Evolutionary conservation across 257 asterid species (phyloP), one percentile per base, ranked within the genome.

Genomic region (Linaria vulgaris): DNA sequence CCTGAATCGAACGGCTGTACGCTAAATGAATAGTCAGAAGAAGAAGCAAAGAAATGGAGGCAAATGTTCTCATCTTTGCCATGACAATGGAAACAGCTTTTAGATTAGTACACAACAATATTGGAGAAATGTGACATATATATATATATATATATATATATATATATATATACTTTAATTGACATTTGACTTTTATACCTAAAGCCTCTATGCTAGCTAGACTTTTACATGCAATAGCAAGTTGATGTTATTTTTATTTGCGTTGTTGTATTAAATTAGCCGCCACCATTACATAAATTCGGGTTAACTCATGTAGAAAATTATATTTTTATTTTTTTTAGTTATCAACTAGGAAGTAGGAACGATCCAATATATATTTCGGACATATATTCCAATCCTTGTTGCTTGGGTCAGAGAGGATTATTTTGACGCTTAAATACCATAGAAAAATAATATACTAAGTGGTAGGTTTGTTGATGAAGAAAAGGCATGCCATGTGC

Each of bases 1-100:
- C 76, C 14, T 16, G 63, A 5, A 82, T 73, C 69, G 59, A 44
- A 59, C 88, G 84, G 79, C 88, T 46, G 16, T 71, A 12, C 0
- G 68, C 68, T 7, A 68, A 30, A 6, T 69, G 69, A 70, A 64
- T 70, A 41, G 19, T 61, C 0, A 69, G 58, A 11, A 79, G 77
- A 61, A 82, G 65, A 24, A 78, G 21, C 66, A 72, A 27, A n/a
- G 63, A 54, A 44, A 59, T 14, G 1, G 66, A 10, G 45, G 72
- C 69, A 55, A 61, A 1, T 16, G 24, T 67, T 0, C n/a, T 75
- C 72, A 70, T 78, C 24, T 63, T 67, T 38, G 63, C 58, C 67
- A 53, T 57, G 67, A 34, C 43, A 13, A 3, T 64, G 44, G 13
- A 22, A 24, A 55, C 22, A 16, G 12, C 12, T n/a, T n/a, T n/a